Conservation (phyloP, 208 protist genomes). For the Trypanosoma vivax region DNA sequence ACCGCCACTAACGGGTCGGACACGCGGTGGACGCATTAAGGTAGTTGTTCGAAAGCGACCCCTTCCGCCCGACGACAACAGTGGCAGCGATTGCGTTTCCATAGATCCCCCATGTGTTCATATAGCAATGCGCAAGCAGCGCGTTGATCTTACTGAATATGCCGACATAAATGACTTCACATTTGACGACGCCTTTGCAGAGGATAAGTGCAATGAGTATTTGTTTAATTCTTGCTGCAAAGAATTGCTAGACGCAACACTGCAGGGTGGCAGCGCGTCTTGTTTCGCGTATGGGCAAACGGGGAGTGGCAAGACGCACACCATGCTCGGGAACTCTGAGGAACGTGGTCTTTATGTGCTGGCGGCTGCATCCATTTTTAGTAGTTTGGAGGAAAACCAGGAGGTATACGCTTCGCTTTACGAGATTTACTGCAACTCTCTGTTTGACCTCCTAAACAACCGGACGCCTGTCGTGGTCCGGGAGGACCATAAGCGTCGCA, state of each 20-base stretch:
- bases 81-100: constrained; percentile 41
- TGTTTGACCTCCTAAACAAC: constrained; percentile 92
- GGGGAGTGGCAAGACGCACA: constrained; percentile 73
- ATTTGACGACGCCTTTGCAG: constrained; percentile 92
- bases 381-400: constrained; percentile 27
- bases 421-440: constrained; percentile 95
- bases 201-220: constrained; percentile 59
- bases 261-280: constrained; percentile 91
- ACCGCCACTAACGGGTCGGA: too few relatives aligned
- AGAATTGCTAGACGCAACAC: constrained; percentile 82
- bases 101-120: constrained; percentile 39
- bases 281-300: constrained; percentile 94
- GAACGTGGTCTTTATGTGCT: constrained; percentile 89
- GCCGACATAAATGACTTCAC: constrained; percentile 90
- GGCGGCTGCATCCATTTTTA: constrained; percentile 88
- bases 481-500: constrained; percentile 85
- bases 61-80: constrained; percentile 33
- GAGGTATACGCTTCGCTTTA: constrained; percentile 80
- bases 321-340: constrained; percentile 40
- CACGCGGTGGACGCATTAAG: constrained; percentile 60
- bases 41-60: constrained; percentile 88
- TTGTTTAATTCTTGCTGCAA: constrained; percentile 73
- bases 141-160: constrained; percentile 94
- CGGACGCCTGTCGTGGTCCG: constrained; percentile 80
- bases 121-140: constrained; percentile 67